Evolutionary conservation across 306 rosid genomes (phyloP).

Genomic region (Trifolium pratense): DNA sequence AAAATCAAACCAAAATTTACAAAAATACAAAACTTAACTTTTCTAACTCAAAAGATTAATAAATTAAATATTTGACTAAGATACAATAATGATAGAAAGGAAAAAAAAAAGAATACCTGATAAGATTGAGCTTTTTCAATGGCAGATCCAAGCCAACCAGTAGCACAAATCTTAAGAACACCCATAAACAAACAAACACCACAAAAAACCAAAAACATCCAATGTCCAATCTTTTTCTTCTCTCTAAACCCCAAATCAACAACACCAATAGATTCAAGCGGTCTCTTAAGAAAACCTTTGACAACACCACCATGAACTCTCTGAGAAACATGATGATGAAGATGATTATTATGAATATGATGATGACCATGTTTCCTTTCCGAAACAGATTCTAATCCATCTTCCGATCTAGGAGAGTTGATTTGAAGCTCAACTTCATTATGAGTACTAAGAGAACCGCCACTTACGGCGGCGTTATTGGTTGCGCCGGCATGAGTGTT

Average conservation of each 20-base stretch:
- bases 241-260: slow-evolving; percentile 75
- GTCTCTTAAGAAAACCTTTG: slow-evolving; percentile 56
- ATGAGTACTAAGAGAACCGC: slow-evolving; percentile 48
- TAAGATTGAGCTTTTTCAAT: slow-evolving; percentile 62
- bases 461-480: slow-evolving; percentile 2
- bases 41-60: not conserved
- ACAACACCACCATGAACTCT: slow-evolving; percentile 56
- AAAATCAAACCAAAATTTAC: slow-evolving; percentile 15
- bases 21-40: slow-evolving; percentile 23
- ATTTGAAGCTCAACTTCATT: slow-evolving; percentile 70
- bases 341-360: slow-evolving; percentile 48
- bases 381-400: slow-evolving; percentile 53
- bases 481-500: slow-evolving; percentile 17
- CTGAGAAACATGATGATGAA: slow-evolving; percentile 60
- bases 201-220: slow-evolving; percentile 86
- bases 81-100: not conserved
- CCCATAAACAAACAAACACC: slow-evolving; percentile 86
- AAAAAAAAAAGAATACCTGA: slow-evolving; percentile 57
- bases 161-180: slow-evolving; percentile 82
- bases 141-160: slow-evolving; percentile 98
- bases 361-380: slow-evolving; percentile 56
- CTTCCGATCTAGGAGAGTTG: slow-evolving; percentile 69
- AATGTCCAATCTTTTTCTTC: slow-evolving; percentile 81
- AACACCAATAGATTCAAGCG: slow-evolving; percentile 60
- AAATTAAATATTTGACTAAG: not conserved